These are phyloP conservation scores for Withania somnifera DNA, from an alignment of 305 asterid species.

Conservation along the genomic window DNA sequence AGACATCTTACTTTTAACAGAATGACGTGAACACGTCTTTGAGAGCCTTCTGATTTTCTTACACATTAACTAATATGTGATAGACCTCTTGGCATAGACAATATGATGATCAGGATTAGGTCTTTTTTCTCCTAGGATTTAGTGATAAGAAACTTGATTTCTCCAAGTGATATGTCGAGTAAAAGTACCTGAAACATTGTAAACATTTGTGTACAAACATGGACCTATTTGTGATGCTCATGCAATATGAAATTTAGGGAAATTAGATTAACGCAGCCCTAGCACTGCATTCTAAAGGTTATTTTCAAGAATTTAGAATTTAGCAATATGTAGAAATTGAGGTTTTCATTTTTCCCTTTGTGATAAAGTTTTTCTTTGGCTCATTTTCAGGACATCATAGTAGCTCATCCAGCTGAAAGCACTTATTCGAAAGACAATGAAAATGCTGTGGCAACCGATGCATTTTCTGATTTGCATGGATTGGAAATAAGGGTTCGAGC, in stretches of 20 bases:
- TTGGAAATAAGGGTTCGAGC: conserved; percentile 45
- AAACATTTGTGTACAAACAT: neutral
- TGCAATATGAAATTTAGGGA: neutral
- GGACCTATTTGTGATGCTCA: neutral
- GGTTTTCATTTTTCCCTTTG: neutral
- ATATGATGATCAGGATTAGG: neutral
- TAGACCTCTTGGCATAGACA: neutral
- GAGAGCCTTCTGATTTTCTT: neutral
- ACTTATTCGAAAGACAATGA: conserved; percentile 17
- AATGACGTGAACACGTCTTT: neutral
- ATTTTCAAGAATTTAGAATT: neutral
- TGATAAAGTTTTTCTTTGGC: neutral
- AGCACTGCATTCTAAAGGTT: neutral
- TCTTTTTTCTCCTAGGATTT: neutral
- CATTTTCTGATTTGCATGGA: conserved; percentile 37
- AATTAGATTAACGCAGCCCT: neutral
- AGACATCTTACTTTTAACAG: neutral
- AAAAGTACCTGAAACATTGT: neutral
- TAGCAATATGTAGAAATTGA: neutral
- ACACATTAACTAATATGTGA: neutral
- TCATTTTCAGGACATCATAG: conserved; percentile 35
- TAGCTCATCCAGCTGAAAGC: conserved; percentile 4
- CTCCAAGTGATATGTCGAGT: neutral
- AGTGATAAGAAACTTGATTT: neutral
- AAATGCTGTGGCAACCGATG: conserved; percentile 14